Evolutionary conservation across 2,329 filamentous ascomycete genomes (phyloP), one percentile per base, ranked within the genome.

Genomic region (Colletotrichum neosansevieriae): DNA sequence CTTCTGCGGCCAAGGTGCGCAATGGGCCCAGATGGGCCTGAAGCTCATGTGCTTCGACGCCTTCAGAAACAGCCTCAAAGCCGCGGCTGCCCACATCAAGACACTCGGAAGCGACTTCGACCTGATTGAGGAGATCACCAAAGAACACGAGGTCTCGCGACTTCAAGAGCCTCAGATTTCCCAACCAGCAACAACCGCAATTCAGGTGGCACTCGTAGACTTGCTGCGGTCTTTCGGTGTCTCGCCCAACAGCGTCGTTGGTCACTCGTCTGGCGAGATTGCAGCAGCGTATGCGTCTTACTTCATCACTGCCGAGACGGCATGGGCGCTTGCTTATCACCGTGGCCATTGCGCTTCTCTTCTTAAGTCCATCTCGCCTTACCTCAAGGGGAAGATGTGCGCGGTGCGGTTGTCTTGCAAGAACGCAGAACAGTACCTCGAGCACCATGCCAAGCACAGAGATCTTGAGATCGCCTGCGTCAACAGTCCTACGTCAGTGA

Each of bases 221-320:
- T 74, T 84, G 4, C 71, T 83, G 4, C 58, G 63, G 9, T 76
- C 77, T 3, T 75, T 80, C 13, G 73, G 71, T 10, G 72, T 83
- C 36, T 57, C 50, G 1, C 79, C 81, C 2, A 69, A 66, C 6
- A 72, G 75, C 17, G 79, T 83, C 3, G 74, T 84, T 7, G 82
- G 83, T 0, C 83, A 85, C 69, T 84, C 82, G 0, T 84, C 82
- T 1, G 83, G 83, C 2, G 83, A 85, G 61, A 80, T 84, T 36
- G 82, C 82, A 1, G 83, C 82, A 6, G 81, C 83, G 1, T 82
- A 80, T 61, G 80, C 82, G 9, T 75, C 74, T 0, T 79, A 76
- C 0, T 75, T 76, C 15, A 74, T 85, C 19, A 75, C 76, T 2
- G 73, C 75, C 19, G 73, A 79, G 54, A 74, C 74, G 6, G 82